Evolutionary conservation across 2,329 filamentous ascomycete species (phyloP), one percentile per base, ranked within the genome.

Genomic region (Sphaerulina populicola): DNA sequence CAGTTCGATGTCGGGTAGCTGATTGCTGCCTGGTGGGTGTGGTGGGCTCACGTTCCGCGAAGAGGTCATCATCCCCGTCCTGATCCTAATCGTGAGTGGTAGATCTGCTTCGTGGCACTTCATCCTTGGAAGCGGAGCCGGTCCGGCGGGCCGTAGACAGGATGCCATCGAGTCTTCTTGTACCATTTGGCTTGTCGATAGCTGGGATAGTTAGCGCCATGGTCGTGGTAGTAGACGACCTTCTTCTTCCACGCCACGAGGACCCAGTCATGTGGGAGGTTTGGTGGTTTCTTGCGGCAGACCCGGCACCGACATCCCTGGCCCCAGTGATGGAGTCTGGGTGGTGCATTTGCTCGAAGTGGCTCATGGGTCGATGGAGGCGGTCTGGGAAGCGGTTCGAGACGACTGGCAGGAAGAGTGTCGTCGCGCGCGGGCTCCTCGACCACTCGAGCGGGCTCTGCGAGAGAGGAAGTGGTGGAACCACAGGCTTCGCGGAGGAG

Each of bases 1-100:
- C 51, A 37, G 57, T 60, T 21, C 61, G 60, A 29, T 57, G 53
- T 31, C 58, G 47, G 44, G 59, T 54, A 2, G 46, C 30, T n/a
- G 51, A 52, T 8, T 50, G 27, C 12, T 18, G 46, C 35, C 31
- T 12, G 11, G 51, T n/a, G 29, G 47, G 47, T 23, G 47, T 44
- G 33, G 31, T 11, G 9, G 38, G 14, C 15, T 48, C 46, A 4
- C 42, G 29, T 48, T 48, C 46, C 21, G 46, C 27, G 7, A 38
- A 48, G 15, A 37, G 36, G 29, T 11, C 27, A 38, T 15, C 29
- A 7, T 40, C 23, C 23, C 23, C 46, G 42, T 33, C 30, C 29
- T 41, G 15, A 18, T 33, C 30, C 29, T 41, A 23, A 18, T 30
- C 21, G 31, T 46, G 31, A 31, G 27, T 15, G 7, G 35, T 27